Evolutionary conservation across 2,329 filamentous ascomycete genomes (phyloP).

Genomic region (Hypoxylon sp.): DNA sequence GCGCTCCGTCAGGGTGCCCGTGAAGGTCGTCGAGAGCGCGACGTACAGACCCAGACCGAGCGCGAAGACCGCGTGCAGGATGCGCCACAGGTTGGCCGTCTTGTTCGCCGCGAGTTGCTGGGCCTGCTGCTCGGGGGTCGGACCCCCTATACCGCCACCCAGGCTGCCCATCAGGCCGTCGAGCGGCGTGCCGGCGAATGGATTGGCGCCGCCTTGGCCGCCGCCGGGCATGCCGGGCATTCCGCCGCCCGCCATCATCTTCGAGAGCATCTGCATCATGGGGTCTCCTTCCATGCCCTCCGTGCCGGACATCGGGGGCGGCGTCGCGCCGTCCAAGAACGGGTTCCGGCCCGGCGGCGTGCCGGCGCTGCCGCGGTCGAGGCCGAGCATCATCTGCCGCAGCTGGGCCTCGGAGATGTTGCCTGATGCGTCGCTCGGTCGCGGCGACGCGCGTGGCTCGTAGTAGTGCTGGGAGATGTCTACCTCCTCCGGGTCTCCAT

Average conservation of each 20-base stretch:
- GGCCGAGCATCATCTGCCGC: constrained; percentile 72
- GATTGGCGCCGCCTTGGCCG: constrained; percentile 48
- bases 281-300: constrained; percentile 64
- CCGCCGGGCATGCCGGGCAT: constrained; percentile 53
- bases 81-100: constrained; percentile 71
- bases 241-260: constrained; percentile 69
- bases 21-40: constrained; percentile 74
- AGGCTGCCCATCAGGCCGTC: constrained; percentile 53
- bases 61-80: constrained; percentile 79
- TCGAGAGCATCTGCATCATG: constrained; percentile 80
- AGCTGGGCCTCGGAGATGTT: constrained; percentile 68
- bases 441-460: constrained; percentile 61
- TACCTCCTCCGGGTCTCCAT: constrained; percentile 78
- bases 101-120: constrained; percentile 47
- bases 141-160: constrained; percentile 41
- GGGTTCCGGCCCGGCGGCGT: constrained; percentile 41
- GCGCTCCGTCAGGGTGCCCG: constrained; percentile 72
- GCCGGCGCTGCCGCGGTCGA: constrained; percentile 55
- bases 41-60: constrained; percentile 78
- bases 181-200: constrained; percentile 50
- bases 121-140: constrained; percentile 31
- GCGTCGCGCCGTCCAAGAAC: constrained; percentile 47
- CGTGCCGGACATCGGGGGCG: not conserved
- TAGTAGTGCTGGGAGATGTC: constrained; percentile 84
- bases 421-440: constrained; percentile 52